Conservation (phyloP, 257 asterid genomes). For the Solanum piurae region DNA sequence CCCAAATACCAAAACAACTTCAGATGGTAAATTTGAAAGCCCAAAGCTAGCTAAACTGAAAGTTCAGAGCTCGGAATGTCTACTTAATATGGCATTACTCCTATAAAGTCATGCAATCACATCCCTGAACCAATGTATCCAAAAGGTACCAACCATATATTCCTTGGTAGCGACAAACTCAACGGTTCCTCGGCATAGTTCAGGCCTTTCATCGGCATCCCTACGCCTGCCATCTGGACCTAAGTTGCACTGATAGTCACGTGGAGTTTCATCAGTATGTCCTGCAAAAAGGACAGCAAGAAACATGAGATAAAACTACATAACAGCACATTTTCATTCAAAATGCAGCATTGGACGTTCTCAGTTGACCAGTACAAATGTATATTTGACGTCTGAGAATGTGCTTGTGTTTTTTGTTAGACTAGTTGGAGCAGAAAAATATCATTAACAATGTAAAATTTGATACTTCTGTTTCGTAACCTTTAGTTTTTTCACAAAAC, state of each 20-base stretch:
- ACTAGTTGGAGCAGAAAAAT: not conserved
- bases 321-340: not conserved
- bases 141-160: slow-evolving; percentile 60
- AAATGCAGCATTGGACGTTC: not conserved
- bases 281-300: slow-evolving; percentile 39
- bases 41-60: not conserved
- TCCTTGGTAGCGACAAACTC: slow-evolving; percentile 94
- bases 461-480: not conserved
- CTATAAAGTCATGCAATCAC: not conserved
- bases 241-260: slow-evolving; percentile 95
- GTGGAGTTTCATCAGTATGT: slow-evolving; percentile 90
- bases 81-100: not conserved
- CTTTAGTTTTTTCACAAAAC: not conserved
- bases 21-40: not conserved
- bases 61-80: not conserved
- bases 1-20: not conserved
- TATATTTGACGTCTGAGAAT: not conserved
- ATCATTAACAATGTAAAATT: not conserved
- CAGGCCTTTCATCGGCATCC: slow-evolving; percentile 98
- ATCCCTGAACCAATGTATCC: not conserved
- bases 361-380: not conserved
- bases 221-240: slow-evolving; percentile 99
- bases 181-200: slow-evolving; percentile 94
- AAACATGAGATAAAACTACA: not conserved
- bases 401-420: not conserved